Evolutionary conservation across 2,329 filamentous ascomycete genomes (phyloP), one percentile per base, ranked within the genome.

Genomic region (Trichoderma sp.): DNA sequence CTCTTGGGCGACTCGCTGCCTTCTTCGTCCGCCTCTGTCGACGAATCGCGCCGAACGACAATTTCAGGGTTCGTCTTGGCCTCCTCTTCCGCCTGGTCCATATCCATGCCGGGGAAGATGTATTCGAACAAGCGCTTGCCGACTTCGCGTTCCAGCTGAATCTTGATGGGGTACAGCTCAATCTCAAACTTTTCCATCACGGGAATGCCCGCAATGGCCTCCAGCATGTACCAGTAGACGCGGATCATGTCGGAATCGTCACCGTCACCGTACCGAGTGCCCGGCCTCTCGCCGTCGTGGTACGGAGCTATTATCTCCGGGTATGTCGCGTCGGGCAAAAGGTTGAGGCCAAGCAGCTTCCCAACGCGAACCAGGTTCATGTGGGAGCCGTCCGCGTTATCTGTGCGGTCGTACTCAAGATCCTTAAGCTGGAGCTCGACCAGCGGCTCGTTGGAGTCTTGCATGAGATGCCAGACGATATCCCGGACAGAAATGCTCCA

Each of bases 121-220:
- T 99, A 99, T 78, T 97, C 93, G 70, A 99, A 97, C 2, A 99
- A 82, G 70, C 90, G 92, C 79, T 96, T 94, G 51, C 93, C 94
- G 56, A 97, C 89, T 71, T 98, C 93, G 43, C 89, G 90, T 77
- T 99, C 95, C 43, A 99, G 82, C 75, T 99, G 95, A 24, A 99
- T 88, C 76, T 93, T 96, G 75, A 99, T 85, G 0, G 95, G 96
- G 75, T 96, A 93, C 21, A 99, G 80, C 63, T 93, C 92, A 63
- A 99, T 91, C 76, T 98, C 93, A 72, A 99, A 99, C 72, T 96
- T 91, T 71, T 98, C 94, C 82, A 99, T 92, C 39, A 99, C 93
- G 0, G 94, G 92, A 67, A 99, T 99, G 56, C 95, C 95, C 44
- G 94, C 95, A 75, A 99, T 97, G 7, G 95, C 93, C 78, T 99